A percentile compares a stretch with the other conserved stretches of the same genome.
Conservation (phyloP, 2,329 filamentous ascomycete genomes). For the Epichloe bromicola region DNA sequence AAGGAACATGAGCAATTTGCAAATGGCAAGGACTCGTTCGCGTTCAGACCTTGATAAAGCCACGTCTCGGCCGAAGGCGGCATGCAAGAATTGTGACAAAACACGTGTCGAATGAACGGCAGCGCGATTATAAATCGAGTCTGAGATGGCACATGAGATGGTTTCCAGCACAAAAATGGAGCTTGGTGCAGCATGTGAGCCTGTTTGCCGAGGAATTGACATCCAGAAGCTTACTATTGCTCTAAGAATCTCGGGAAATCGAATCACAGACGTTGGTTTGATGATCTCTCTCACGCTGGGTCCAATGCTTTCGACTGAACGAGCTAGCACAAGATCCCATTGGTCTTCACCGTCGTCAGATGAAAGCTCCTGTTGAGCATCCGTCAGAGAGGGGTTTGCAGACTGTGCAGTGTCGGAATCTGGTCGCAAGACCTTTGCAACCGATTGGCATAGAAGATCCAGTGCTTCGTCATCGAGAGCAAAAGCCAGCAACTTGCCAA, state of each 20-base stretch:
- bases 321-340: constrained; percentile 25
- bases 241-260: constrained; percentile 50
- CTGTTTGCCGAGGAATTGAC: constrained; percentile 38
- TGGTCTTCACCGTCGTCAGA: constrained; percentile 18
- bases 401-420: constrained; percentile 14
- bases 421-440: constrained; percentile 24
- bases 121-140: constrained; percentile 56
- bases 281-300: constrained; percentile 35
- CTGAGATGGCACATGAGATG: constrained; percentile 41
- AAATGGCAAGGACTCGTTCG: constrained; percentile 50
- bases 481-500: constrained; percentile 72
- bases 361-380: constrained; percentile 10
- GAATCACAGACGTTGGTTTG: constrained; percentile 36
- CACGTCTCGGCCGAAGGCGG: constrained; percentile 43
- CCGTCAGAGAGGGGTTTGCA: constrained; percentile 3
- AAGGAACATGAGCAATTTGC: constrained; percentile 54
- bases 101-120: constrained; percentile 62
- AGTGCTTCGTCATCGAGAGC: constrained; percentile 66
- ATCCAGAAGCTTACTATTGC: constrained; percentile 52
- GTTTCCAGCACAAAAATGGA: constrained; percentile 55
- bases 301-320: constrained; percentile 23
- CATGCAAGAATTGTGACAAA: constrained; percentile 50
- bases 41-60: constrained; percentile 42
- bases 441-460: constrained; percentile 51
- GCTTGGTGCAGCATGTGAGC: constrained; percentile 33